Base-by-base conservation (phyloP, 2,329 filamentous ascomycete genomes). In the Aureobasidium sp. region DNA sequence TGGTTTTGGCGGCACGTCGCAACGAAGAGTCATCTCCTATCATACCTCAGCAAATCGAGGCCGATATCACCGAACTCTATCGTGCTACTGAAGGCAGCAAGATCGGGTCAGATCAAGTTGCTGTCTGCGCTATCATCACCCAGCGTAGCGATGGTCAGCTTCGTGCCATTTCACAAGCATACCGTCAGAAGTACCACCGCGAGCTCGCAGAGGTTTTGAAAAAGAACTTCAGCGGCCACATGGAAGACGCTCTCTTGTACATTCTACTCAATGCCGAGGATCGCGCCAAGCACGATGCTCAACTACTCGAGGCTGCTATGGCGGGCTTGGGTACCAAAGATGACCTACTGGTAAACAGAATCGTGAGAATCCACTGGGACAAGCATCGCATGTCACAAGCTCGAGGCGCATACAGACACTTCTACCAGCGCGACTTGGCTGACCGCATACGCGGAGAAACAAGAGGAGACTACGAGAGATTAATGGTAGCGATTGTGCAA, bases 181-280 rank as follows among this genome's bases (percentile, higher is more conserved):
- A 96, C 76, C 80, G 86, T 68, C 79, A 85, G 59, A 86, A 86
- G 64, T 95, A 91, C 72, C 83, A 85, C 25, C 82, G 82, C 42
- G 78, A 83, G 13, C 79, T 97, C 2, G 86, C 90, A 65, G 82
- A 84, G 37, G 86, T 91, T 54, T 85, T 97, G 67, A 84, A 85
- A 64, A 88, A 84, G 77, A 86, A 94, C 69, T 97, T 97, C 75
- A 89, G 87, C 0, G 93, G 93, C 0, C 93, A 97, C 72, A 97
- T 97, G 91, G 81, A 92, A 72, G 84, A 90, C 16, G 91, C 91
- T 0, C 81, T 97, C 0, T 76, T 94, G 30, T 86, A 85, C 71
- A 91, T 96, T 73, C 78, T 97, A n/a, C 82, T 82, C 11, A 81
- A 87, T 13, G 93, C 89, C 3, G 78, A 83, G 6, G 91, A 97